Evolutionary conservation across 192 early-diverging fungal species (phyloP), one percentile per base, ranked within the genome.

Genomic region (Entomortierella chlamydospora): DNA sequence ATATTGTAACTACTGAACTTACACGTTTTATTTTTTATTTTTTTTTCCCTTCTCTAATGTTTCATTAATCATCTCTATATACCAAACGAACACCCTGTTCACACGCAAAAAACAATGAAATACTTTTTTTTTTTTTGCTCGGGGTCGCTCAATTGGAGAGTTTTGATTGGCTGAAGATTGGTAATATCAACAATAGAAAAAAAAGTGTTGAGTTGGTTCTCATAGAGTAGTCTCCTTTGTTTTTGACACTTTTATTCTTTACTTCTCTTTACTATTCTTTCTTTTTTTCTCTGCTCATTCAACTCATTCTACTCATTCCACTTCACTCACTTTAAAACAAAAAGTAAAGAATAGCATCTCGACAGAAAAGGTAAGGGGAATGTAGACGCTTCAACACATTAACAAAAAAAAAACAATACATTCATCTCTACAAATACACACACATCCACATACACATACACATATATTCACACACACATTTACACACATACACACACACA

Each of bases 311-410:
- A 51, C 61, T 49, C 69, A 61, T 26, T 54, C 51, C 57, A 54
- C 51, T 42, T 57, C 57, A 60, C 22, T 72, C 51, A 17, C 62
- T 51, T 47, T 26, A 52, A 62, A 37, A 56, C 17, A 54, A 55
- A 61, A 60, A 51, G 28, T 41, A 42, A 25, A 34, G n/a, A 41
- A 39, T 64, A 45, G 25, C 37, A 20, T 18, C 39, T 42, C 25
- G 47, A 63, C 61, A 63, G 61, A 63, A 63, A 63, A 63, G 61
- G 61, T 63, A 63, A 63, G 49, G 61, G 49, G 59, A 47, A 42
- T 33, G 59, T 61, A 47, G 51, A 66, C 64, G 34, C 62, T 52
- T 53, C 50, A 8, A 51, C 47, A 37, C 23, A 20, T 34, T n/a
- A n/a, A n/a, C n/a, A n/a, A n/a, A n/a, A 61, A 26, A 25, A 9